Base-by-base conservation (phyloP, 805 yeast species). In the Yamadazyma paraphyllophila region DNA sequence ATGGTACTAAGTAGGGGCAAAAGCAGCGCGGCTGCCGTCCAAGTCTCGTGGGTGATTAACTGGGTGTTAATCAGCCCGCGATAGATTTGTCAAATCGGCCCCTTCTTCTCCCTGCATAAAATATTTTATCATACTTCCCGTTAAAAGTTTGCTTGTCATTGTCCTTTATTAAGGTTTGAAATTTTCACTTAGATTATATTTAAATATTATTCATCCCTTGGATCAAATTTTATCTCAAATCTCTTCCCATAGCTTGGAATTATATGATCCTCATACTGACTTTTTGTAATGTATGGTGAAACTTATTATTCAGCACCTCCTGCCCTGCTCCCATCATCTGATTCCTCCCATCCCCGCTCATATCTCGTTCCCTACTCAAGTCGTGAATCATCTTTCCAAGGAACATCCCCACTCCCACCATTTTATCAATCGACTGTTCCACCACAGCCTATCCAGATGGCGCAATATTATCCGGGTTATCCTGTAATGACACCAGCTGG, bases 121-220 rank as follows among this genome's bases (percentile, higher is more conserved):
- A 9, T 32, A 13, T 32, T 32, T 32, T 32, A 32, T 15, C 13
- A n/a, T 9, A 12, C 13, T 14, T 32, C 36, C 36, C 36, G 36
- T 32, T 32, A 32, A 32, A 32, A 15, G 36, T 32, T 32, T 32
- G 36, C 36, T 32, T 32, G 17, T 32, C 36, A 32, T 32, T 13
- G 13, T 24, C 26, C 13, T 37, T n/a, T n/a, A 37, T 17, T 13
- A 37, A 37, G 32, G 31, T 37, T 37, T 25, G 17, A 26, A 37
- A 13, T 37, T 37, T 37, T 26, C 17, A 26, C 13, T 25, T 36
- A 17, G 38, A 36, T 36, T 16, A n/a, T n/a, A 17, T 13, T 37
- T n/a, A 36, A 36, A 37, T 37, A 37, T 13, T 37, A 37, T 26
- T 36, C 14, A 37, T 37, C 40, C 40, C 40, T 24, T 36, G 38